A percentile compares a stretch with the other conserved stretches of the same genome.
These are phyloP conservation scores for Tylopilus intermedius DNA, from an alignment of 768 basidiomycete genomes.

Conservation along the genomic window DNA sequence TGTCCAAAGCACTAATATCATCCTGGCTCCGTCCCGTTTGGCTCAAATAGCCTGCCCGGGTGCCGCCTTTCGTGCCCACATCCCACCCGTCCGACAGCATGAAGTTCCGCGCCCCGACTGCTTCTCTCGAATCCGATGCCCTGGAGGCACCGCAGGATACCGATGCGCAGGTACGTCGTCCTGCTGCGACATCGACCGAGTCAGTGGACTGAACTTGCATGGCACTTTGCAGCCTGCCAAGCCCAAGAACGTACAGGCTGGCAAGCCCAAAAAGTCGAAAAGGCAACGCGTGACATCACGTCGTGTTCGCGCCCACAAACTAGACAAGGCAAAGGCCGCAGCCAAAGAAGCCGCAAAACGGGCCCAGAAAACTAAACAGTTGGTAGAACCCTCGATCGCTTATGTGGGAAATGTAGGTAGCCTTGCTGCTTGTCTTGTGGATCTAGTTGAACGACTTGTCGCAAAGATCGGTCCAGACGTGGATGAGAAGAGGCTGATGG, in stretches of 20 bases:
- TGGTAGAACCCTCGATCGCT: slow-evolving; percentile 31
- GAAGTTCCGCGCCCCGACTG: slow-evolving; percentile 18
- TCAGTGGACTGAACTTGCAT: background rate
- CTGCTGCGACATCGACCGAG: background rate
- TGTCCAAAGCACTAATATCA: background rate
- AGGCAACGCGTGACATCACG: slow-evolving; percentile 6
- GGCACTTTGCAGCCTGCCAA: background rate
- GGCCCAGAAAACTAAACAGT: slow-evolving; percentile 2
- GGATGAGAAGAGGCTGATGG: slow-evolving; percentile 20
- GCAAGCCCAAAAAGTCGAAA: slow-evolving; percentile 10
- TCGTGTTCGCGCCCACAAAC: slow-evolving; percentile 9
- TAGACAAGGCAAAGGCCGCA: slow-evolving; percentile 16
- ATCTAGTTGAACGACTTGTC: slow-evolving; percentile 3
- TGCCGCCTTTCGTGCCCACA: background rate
- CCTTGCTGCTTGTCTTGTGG: background rate
- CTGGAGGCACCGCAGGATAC: background rate
- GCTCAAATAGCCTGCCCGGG: slow-evolving; percentile 17
- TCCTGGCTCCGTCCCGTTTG: background rate
- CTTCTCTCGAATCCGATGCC: slow-evolving; percentile 10
- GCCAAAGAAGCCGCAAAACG: slow-evolving; percentile 19
- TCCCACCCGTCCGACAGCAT: slow-evolving; percentile 5
- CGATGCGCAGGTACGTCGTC: slow-evolving; percentile 9
- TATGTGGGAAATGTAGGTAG: slow-evolving; percentile 62
- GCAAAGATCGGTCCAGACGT: slow-evolving; percentile 31
- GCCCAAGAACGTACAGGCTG: background rate